A percentile compares a stretch with the other conserved stretches of the same genome.
Conservation (phyloP, 768 basidiomycete genomes). For the Termitomyces titanicus region DNA sequence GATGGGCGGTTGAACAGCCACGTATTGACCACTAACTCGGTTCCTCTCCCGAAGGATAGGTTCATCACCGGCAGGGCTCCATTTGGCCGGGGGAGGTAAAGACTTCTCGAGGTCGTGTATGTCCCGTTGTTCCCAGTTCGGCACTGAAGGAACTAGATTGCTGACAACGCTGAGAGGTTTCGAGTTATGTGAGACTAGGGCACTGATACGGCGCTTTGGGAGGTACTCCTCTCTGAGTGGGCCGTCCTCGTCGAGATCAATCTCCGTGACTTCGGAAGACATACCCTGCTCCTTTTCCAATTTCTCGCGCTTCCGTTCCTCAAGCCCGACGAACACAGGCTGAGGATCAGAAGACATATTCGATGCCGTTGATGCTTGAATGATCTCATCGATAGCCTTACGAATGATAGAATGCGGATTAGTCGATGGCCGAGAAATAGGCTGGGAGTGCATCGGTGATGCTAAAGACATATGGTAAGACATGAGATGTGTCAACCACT, state of each 20-base stretch:
- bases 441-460: conserved; percentile 60
- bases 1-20: conserved; percentile 57
- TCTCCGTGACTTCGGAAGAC: conserved; percentile 55
- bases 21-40: conserved; percentile 53
- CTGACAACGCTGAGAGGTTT: conserved; percentile 7
- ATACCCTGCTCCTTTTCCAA: conserved; percentile 39
- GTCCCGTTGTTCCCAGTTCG: conserved; percentile 15
- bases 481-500: conserved; percentile 66
- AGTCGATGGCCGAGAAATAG: conserved; percentile 72
- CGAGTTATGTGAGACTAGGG: conserved; percentile 21
- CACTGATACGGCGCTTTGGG: conserved; percentile 60
- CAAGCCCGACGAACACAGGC: conserved; percentile 71
- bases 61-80: conserved; percentile 81
- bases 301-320: conserved; percentile 56
- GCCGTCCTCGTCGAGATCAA: conserved; percentile 81
- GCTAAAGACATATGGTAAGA: conserved; percentile 63
- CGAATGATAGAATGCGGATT: conserved; percentile 70
- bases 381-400: conserved; percentile 65
- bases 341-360: conserved; percentile 37
- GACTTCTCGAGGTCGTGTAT: conserved; percentile 21
- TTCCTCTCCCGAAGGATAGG: conserved; percentile 57
- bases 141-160: conserved; percentile 3
- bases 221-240: conserved; percentile 80
- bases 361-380: conserved; percentile 41
- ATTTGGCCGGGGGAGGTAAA: conserved; percentile 73